A percentile compares a stretch with the other conserved stretches of the same genome.
phyloP scores from a whole-genome alignment of 2,329 filamentous ascomycete species.

The Diaporthe australafricana region DNA sequence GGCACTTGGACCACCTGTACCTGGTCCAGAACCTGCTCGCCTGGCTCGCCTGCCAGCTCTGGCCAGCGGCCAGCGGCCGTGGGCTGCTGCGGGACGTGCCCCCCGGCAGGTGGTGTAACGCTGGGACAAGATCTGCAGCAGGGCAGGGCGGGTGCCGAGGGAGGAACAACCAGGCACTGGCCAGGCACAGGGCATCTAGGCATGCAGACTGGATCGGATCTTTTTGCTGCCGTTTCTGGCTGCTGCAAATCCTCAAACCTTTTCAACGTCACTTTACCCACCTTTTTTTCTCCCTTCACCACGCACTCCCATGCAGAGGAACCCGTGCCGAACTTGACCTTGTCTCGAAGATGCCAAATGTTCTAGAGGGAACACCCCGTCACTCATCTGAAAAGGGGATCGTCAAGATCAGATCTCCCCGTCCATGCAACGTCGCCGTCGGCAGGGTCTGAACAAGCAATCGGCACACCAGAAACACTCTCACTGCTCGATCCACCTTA shows the following conservation, averaged over 20 bases:
- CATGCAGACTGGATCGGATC: constrained; percentile 25
- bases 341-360: neutral
- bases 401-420: neutral
- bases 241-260: constrained; percentile 18
- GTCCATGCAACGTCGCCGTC: neutral
- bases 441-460: neutral
- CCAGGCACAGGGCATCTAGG: too few relatives aligned
- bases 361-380: neutral
- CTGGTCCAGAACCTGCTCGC: neutral
- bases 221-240: constrained; percentile 24
- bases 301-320: neutral
- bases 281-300: neutral
- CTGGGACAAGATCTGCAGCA: constrained; percentile 16
- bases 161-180: neutral
- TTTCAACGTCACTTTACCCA: constrained; percentile 14
- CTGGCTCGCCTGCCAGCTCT: constrained; percentile 8
- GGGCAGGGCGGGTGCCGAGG: constrained; percentile 3
- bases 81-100: neutral
- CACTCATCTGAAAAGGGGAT: neutral
- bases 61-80: constrained; percentile 11
- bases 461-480: neutral
- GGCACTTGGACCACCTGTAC: neutral
- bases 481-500: neutral
- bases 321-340: constrained; percentile 17
- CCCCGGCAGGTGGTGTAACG: neutral